Evolutionary conservation across 2,329 filamentous ascomycete genomes (phyloP).

Genomic region (Ophiostoma tasmaniense): DNA sequence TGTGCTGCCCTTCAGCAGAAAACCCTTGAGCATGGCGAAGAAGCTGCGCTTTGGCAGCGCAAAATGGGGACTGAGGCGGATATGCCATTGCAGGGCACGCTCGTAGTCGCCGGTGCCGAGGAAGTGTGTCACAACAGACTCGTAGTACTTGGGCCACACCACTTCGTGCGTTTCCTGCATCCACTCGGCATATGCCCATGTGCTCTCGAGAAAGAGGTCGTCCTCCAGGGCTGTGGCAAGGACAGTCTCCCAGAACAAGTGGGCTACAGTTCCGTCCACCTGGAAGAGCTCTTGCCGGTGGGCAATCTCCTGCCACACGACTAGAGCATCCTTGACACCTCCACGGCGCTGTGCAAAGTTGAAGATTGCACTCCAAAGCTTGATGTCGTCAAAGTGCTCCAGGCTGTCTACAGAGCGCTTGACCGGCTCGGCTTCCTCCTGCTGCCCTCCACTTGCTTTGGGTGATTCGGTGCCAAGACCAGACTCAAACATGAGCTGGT

Average conservation of each 20-base stretch:
- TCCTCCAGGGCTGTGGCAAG: slow-evolving; percentile 29
- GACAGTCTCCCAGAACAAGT: slow-evolving; percentile 27
- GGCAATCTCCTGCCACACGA: slow-evolving; percentile 25
- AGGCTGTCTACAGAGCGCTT: slow-evolving; percentile 24
- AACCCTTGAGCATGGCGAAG: slow-evolving; percentile 33
- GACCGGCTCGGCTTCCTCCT: not conserved
- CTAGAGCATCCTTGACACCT: slow-evolving; percentile 21
- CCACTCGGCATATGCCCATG: slow-evolving; percentile 36
- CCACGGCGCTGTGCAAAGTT: slow-evolving; percentile 25
- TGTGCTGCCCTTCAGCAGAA: slow-evolving; percentile 29
- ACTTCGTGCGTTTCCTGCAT: slow-evolving; percentile 32
- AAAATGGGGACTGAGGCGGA: slow-evolving; percentile 36
- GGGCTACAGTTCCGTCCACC: slow-evolving; percentile 23
- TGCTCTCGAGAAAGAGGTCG: slow-evolving; percentile 29
- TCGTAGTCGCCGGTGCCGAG: slow-evolving; percentile 33
- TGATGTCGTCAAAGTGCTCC: slow-evolving; percentile 25
- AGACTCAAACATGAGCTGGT: slow-evolving; percentile 24
- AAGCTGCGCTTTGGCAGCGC: slow-evolving; percentile 36
- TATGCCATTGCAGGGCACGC: slow-evolving; percentile 40
- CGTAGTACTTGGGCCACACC: slow-evolving; percentile 44
- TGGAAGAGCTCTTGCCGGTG: slow-evolving; percentile 22
- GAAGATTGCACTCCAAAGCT: slow-evolving; percentile 28
- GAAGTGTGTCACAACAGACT: slow-evolving; percentile 37
- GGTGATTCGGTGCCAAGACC: slow-evolving; percentile 13
- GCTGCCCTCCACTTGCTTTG: not conserved